Percentiles rank a stretch among this genome's conserved stretches.
phyloP scores from a whole-genome alignment of 495 filamentous ascomycete species.

The Neurospora intermedia region DNA sequence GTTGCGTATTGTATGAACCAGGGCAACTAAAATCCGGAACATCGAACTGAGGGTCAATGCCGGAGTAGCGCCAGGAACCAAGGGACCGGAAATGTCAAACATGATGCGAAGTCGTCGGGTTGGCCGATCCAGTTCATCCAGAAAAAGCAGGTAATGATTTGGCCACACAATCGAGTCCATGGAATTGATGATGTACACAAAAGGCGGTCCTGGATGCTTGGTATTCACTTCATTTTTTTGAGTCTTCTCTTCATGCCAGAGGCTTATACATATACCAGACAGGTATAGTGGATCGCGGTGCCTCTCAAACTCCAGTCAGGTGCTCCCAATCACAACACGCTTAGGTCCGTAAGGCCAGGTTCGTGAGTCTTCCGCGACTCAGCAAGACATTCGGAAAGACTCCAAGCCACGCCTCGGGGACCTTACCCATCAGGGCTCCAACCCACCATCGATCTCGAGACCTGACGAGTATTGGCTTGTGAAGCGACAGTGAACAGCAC shows the following conservation, averaged over 20 bases:
- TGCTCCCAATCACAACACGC: not conserved
- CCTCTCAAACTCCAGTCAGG: slow-evolving; percentile 38
- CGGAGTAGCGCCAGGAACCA: slow-evolving; percentile 56
- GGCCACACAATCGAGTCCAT: slow-evolving; percentile 38
- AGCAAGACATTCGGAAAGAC: slow-evolving; percentile 34
- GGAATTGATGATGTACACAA: slow-evolving; percentile 33
- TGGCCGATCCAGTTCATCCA: slow-evolving; percentile 58
- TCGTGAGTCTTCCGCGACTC: slow-evolving; percentile 44
- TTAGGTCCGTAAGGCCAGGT: slow-evolving; percentile 52
- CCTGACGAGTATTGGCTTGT: slow-evolving; percentile 46
- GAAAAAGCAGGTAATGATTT: slow-evolving; percentile 32
- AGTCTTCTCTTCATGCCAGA: not conserved
- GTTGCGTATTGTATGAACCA: slow-evolving; percentile 52
- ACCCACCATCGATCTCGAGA: slow-evolving; percentile 14
- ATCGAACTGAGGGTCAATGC: slow-evolving; percentile 45
- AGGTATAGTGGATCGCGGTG: slow-evolving; percentile 38
- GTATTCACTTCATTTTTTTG: not conserved
- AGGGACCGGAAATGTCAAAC: slow-evolving; percentile 46
- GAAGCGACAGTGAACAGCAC: slow-evolving; percentile 57
- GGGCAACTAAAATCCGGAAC: slow-evolving; percentile 45
- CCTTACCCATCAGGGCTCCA: not conserved
- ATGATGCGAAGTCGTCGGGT: slow-evolving; percentile 53
- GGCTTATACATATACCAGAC: not conserved
- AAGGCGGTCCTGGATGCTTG: slow-evolving; percentile 30
- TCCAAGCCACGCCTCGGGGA: slow-evolving; percentile 29